phyloP scores from a whole-genome alignment of 768 basidiomycete species.

The Coprinopsis strossmayeri region DNA sequence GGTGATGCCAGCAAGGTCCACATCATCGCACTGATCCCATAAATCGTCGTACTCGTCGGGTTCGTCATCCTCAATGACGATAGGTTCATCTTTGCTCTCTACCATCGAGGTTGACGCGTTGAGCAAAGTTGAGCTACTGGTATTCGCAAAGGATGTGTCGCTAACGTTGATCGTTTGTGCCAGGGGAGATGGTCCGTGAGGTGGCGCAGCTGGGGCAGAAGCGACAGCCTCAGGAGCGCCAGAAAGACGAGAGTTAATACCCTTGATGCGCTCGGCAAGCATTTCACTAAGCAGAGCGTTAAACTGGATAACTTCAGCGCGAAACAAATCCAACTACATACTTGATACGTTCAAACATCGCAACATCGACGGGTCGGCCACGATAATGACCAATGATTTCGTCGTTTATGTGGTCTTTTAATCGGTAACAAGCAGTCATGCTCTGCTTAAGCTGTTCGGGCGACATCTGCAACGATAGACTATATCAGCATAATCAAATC shows the following conservation, averaged over 20 bases:
- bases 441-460: not conserved
- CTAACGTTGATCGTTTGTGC: not conserved
- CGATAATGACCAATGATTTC: not conserved
- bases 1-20: conserved; percentile 24
- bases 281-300: too few relatives aligned
- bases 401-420: not conserved
- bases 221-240: not conserved
- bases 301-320: not conserved
- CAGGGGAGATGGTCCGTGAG: not conserved
- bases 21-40: conserved; percentile 37
- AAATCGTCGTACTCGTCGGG: conserved; percentile 23
- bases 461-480: not conserved
- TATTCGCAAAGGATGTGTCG: not conserved
- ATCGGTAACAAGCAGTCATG: not conserved
- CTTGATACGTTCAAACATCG: not conserved
- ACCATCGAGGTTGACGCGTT: not conserved
- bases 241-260: not conserved
- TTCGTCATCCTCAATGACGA: not conserved
- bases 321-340: not conserved
- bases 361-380: not conserved
- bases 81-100: not conserved
- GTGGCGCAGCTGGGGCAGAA: not conserved
- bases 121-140: not conserved
- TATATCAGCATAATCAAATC: not conserved
- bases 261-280: not conserved